Evolutionary conservation across 2,329 filamentous ascomycete genomes (phyloP), one percentile per base, ranked within the genome.

Genomic region (Hirsutella thompsonii): DNA sequence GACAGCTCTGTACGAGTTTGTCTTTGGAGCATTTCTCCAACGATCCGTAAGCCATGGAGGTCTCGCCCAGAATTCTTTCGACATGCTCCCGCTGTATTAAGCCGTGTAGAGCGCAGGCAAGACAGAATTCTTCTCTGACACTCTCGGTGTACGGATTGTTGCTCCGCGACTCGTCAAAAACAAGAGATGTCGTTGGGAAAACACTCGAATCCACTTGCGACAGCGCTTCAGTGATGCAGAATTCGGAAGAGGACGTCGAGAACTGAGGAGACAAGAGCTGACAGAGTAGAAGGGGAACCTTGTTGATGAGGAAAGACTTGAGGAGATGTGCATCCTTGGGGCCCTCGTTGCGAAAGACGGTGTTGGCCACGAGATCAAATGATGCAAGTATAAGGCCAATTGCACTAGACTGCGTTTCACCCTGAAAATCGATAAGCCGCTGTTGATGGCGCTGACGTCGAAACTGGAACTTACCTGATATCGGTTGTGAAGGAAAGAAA

Each of bases 361-460:
- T 83, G 53, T 94, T 94, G 29, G 88, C 84, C 14, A 98, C 68
- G 5, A 93, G 74, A 52, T 96, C 89, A 53, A 98, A 96, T 0
- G 88, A 81, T 2, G 88, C 86, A 9, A 90, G 74, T 34, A 96
- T 83, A 2, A 96, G 69, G 52, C 95, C 88, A 41, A 87, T 77
- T 0, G 84, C 78, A 36, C 87, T 79, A 11, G 76, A 72, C 58
- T 90, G 83, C 34, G 83, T 72, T 52, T 94, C 83, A 32, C 82
- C 83, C 74, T 88, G 41, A 4, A 16, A 26, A 8, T 8, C 18
- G 16, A 19, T 37, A 26, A 42, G 21, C 11, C 18, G 5, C 1
- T 14, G 21, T 14, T 20, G 19, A 6, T 8, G 11, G 9, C 5
- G 16, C 14, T 6, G 13, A 29, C 3, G 11, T 14, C n/a, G 18